Conservation (phyloP, 805 yeast species). For the Aciculoconidium aculeatum region DNA sequence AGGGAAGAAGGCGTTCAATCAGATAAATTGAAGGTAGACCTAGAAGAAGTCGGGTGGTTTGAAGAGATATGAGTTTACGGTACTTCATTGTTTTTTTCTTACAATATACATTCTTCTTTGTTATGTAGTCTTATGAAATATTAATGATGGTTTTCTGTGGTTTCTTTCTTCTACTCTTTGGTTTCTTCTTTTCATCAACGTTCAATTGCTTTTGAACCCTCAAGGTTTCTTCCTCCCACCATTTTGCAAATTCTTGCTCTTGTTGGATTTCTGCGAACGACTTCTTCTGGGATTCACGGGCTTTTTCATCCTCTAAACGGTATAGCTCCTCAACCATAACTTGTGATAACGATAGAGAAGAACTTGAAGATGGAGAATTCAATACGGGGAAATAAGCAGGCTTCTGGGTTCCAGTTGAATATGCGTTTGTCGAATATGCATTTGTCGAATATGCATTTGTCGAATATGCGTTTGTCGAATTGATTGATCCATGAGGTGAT, state of each 20-base stretch:
- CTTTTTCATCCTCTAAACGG: slow-evolving; percentile 25
- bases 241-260: slow-evolving; percentile 77
- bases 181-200: slow-evolving; percentile 1
- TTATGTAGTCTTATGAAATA: not conserved
- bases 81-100: slow-evolving; percentile 1
- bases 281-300: slow-evolving; percentile 25
- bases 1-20: slow-evolving; percentile 42
- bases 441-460: too few relatives aligned
- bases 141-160: not conserved
- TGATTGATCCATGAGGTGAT: too few relatives aligned
- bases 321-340: slow-evolving; percentile 44
- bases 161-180: slow-evolving; percentile 6
- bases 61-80: slow-evolving; percentile 33
- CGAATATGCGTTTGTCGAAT: too few relatives aligned
- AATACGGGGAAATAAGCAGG: too few relatives aligned
- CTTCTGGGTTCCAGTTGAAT: too few relatives aligned
- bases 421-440: too few relatives aligned
- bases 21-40: slow-evolving; percentile 29
- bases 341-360: slow-evolving; percentile 38
- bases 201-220: slow-evolving; percentile 46
- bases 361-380: too few relatives aligned
- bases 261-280: slow-evolving; percentile 67
- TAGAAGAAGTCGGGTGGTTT: slow-evolving; percentile 62
- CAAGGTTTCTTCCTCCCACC: slow-evolving; percentile 84
- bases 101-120: not conserved